Evolutionary conservation across 164 flowering plant species (phyloP), one percentile per base, ranked within the genome.

Genomic region (Stephania japonica): DNA sequence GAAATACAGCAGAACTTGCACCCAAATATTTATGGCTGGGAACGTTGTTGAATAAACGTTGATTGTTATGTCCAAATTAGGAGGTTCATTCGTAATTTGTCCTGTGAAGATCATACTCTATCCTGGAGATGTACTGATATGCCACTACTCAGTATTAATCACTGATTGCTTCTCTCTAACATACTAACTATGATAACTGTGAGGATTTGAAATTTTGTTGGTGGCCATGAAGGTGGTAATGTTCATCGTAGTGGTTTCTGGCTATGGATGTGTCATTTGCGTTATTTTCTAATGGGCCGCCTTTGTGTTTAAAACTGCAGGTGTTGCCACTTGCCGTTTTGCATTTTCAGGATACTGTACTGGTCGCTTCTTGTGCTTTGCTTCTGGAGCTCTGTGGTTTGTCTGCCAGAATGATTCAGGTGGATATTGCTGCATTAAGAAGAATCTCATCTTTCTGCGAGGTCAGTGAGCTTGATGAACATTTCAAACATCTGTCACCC

Each of bases 341-440:
- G 74, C 91, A 93, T 78, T 95, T 89, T 83, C 95, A 90, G 75
- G 87, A 95, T 76, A 78, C 90, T 53, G 78, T 87, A 66, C 76
- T 93, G 83, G 97, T 91, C 70, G 90, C 97, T 65, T 88, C 99
- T 68, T 95, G 97, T 83, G 89, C 94, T 73, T 86, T 88, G 78
- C 87, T 93, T 24, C 74, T 91, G 83, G 99, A 95, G 86, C 89
- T 95, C 78, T 91, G 98, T 89, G 97, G 99, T n/a, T 80, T 90
- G 78, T 88, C 97, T 79, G 89, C 96, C 71, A 83, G 83, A 78
- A 83, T 83, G 89, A 90, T 93, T 24, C 94, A 85, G 38, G 83
- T 93, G 3, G 97, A 93, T 65, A 66, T 95, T 78, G 90, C 98
- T 81, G 90, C 90, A 38, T 83, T 95, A 80, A 87, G 85, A 78